Percentiles rank a stretch among this genome's conserved stretches.
These are phyloP conservation scores for Phytophthora tentaculata DNA, from an alignment of 352 stramenopile species.

Conservation along the genomic window DNA sequence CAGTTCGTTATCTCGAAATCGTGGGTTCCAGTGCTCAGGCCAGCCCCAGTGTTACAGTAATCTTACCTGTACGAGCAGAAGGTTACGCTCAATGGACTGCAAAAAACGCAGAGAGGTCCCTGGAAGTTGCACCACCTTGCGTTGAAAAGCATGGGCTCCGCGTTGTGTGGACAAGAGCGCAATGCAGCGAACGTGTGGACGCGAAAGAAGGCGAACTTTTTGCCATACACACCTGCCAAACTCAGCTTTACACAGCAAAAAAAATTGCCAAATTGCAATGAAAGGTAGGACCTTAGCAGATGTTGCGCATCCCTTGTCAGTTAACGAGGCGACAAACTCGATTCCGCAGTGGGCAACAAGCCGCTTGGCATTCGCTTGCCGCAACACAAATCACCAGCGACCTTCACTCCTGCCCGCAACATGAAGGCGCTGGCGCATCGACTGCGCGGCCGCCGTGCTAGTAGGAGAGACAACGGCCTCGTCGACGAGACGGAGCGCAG, in stretches of 20 bases:
- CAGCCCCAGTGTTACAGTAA: constrained; percentile 7
- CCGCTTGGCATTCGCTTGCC: constrained; percentile 9
- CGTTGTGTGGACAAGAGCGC: not conserved
- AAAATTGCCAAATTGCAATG: constrained; percentile 27
- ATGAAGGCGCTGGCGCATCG: constrained; percentile 51
- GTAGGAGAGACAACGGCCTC: constrained; percentile 13
- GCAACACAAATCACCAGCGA: constrained; percentile 6
- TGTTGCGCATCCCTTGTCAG: constrained; percentile 21
- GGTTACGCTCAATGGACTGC: not conserved
- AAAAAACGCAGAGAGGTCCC: not conserved
- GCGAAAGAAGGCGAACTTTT: constrained; percentile 28
- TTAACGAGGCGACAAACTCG: constrained; percentile 17
- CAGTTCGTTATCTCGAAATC: constrained; percentile 3
- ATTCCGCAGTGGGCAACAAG: constrained; percentile 4
- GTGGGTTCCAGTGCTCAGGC: constrained; percentile 10
- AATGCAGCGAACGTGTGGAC: constrained; percentile 25
- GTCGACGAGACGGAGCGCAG: constrained; percentile 25
- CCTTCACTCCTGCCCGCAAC: constrained; percentile 14
- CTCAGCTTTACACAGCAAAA: not conserved
- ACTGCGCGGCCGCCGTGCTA: constrained; percentile 28
- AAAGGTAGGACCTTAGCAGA: constrained; percentile 28
- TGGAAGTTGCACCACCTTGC: not conserved
- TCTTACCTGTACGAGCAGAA: not conserved
- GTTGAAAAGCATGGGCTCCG: not conserved
- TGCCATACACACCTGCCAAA: constrained; percentile 1